phyloP scores from a whole-genome alignment of 441 rosid genomes.

The Mallotus repandus region DNA sequence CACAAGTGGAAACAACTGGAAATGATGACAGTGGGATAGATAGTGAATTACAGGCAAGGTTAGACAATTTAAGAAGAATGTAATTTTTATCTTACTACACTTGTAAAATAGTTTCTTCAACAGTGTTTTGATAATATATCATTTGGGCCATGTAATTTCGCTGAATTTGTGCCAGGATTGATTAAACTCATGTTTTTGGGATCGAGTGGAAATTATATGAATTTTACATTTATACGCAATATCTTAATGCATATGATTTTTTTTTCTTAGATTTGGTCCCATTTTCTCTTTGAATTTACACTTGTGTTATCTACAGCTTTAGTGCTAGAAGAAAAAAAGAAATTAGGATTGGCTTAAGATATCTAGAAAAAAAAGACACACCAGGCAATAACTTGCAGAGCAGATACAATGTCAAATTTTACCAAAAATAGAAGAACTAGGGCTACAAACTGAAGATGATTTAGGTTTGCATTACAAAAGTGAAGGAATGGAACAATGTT shows the following conservation, averaged over 20 bases:
- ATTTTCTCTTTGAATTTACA: neutral
- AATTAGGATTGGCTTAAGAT: no score
- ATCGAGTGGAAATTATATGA: neutral
- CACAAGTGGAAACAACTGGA: constrained; percentile 41
- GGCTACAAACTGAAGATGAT: no score
- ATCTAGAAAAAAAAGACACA: no score
- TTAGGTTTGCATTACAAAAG: no score
- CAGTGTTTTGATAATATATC: constrained; percentile 4
- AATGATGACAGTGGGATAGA: constrained; percentile 71
- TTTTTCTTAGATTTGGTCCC: neutral
- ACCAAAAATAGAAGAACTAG: no score
- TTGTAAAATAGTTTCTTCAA: constrained; percentile 27
- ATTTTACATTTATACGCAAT: no score
- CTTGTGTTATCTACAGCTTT: no score
- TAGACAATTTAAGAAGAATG: constrained; percentile 82
- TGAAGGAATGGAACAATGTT: no score
- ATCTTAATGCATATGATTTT: neutral
- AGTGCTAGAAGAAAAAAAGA: no score
- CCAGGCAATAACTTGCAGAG: no score
- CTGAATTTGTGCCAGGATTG: constrained; percentile 17
- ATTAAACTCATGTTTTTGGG: constrained; percentile 10
- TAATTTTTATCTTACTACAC: constrained; percentile 23
- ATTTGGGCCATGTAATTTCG: constrained; percentile 27
- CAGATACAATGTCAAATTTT: no score
- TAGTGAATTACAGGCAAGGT: constrained; percentile 79